Conservation (phyloP, 306 rosid species). For the Morella rubra region DNA sequence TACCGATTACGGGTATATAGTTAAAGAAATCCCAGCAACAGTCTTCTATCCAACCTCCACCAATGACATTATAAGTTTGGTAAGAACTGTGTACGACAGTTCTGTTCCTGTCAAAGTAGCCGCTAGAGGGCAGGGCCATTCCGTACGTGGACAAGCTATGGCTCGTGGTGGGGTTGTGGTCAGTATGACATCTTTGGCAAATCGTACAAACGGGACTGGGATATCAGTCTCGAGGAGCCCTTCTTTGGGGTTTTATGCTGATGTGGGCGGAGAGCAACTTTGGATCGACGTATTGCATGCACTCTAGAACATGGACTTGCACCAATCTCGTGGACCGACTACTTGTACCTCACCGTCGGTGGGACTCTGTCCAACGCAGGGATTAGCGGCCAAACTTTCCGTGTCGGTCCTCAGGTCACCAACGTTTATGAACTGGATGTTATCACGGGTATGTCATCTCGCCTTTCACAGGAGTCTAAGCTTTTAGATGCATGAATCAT, state of each 20-base stretch:
- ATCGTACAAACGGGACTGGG: conserved; percentile 26
- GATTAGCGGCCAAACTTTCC: conserved; percentile 80
- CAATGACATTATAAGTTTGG: conserved; percentile 40
- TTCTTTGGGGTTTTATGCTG: conserved; percentile 44
- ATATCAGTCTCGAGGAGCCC: conserved; percentile 27
- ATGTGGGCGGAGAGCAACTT: conserved; percentile 74
- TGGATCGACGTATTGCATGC: conserved; percentile 78
- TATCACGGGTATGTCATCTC: conserved; percentile 52
- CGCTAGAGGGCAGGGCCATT: conserved; percentile 77
- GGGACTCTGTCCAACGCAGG: conserved; percentile 95
- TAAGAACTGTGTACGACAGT: conserved; percentile 39
- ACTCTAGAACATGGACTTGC: conserved; percentile 48
- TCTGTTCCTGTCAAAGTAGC: conserved; percentile 36
- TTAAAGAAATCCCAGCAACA: conserved; percentile 38
- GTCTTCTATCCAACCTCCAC: conserved; percentile 49
- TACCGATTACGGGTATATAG: conserved; percentile 62
- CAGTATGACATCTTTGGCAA: conserved; percentile 54
- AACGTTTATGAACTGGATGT: conserved; percentile 76
- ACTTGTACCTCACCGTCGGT: conserved; percentile 65
- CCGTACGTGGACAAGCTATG: conserved; percentile 74
- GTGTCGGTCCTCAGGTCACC: conserved; percentile 75
- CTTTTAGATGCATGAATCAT: no score
- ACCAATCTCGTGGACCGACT: conserved; percentile 82
- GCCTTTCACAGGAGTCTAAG: no score
- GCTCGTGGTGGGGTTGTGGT: conserved; percentile 66